These are phyloP conservation scores for Cladosporium sp. DNA, from an alignment of 2,329 filamentous ascomycete species.

Conservation along the genomic window DNA sequence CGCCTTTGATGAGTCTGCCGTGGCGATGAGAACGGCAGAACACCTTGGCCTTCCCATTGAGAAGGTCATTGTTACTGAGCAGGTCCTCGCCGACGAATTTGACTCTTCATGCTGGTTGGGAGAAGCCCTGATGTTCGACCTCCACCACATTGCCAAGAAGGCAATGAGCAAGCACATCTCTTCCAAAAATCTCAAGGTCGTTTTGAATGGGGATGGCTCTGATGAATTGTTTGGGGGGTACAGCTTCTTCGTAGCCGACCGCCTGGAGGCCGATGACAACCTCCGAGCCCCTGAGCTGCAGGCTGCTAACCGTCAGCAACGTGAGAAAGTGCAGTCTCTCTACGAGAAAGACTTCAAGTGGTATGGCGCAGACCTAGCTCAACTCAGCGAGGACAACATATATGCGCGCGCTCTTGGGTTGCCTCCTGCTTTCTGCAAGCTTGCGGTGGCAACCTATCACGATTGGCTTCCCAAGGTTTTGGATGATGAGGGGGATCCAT, in stretches of 20 bases:
- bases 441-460: background rate
- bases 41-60: background rate
- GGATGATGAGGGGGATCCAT: background rate
- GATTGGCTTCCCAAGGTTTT: background rate
- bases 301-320: background rate
- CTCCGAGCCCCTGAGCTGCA: background rate
- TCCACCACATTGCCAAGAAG: background rate
- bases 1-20: background rate
- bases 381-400: background rate
- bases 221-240: background rate
- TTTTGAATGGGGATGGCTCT: background rate
- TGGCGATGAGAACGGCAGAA: background rate
- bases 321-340: background rate
- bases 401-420: background rate
- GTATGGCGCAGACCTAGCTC: background rate
- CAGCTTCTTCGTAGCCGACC: background rate
- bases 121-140: background rate
- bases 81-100: background rate
- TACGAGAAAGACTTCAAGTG: background rate
- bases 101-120: background rate
- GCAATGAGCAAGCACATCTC: background rate
- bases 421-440: background rate
- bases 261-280: background rate
- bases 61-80: background rate
- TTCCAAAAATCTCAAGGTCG: background rate